A percentile compares a stretch with the other conserved stretches of the same genome.
Conservation (phyloP, 768 basidiomycete species). For the Tremella mesenterica region DNA sequence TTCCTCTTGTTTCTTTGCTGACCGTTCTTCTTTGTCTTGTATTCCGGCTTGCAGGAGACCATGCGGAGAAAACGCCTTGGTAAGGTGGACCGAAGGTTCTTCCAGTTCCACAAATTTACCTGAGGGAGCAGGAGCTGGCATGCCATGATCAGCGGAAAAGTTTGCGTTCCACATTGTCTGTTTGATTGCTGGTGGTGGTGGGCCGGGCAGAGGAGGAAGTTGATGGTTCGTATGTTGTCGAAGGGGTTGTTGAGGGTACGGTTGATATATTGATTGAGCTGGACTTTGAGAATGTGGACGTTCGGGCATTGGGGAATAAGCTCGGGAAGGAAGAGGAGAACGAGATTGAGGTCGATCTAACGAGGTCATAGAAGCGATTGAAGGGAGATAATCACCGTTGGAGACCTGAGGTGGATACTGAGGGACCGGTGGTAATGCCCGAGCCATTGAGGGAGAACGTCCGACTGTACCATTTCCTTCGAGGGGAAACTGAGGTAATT, state of each 20-base stretch:
- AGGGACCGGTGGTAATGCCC: constrained; percentile 32
- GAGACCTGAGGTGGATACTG: not conserved
- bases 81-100: constrained; percentile 66
- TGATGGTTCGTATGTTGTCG: constrained; percentile 48
- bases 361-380: not conserved
- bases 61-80: constrained; percentile 89
- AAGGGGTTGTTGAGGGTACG: constrained; percentile 50
- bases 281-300: constrained; percentile 19
- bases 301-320: constrained; percentile 3
- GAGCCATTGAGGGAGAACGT: constrained; percentile 14
- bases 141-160: constrained; percentile 59
- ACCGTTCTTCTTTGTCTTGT: constrained; percentile 90
- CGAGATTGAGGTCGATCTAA: constrained; percentile 1
- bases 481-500: not conserved
- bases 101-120: constrained; percentile 62
- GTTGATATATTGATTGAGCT: constrained; percentile 46
- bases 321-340: not conserved
- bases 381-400: not conserved
- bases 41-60: constrained; percentile 89
- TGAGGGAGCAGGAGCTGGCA: constrained; percentile 45
- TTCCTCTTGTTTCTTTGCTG: constrained; percentile 91
- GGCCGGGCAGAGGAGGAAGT: not conserved
- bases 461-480: constrained; percentile 1
- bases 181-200: constrained; percentile 46
- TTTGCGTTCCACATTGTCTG: constrained; percentile 83